Evolutionary conservation across 2,329 filamentous ascomycete genomes (phyloP), one percentile per base, ranked within the genome.

Genomic region (Fusarium circinatum): DNA sequence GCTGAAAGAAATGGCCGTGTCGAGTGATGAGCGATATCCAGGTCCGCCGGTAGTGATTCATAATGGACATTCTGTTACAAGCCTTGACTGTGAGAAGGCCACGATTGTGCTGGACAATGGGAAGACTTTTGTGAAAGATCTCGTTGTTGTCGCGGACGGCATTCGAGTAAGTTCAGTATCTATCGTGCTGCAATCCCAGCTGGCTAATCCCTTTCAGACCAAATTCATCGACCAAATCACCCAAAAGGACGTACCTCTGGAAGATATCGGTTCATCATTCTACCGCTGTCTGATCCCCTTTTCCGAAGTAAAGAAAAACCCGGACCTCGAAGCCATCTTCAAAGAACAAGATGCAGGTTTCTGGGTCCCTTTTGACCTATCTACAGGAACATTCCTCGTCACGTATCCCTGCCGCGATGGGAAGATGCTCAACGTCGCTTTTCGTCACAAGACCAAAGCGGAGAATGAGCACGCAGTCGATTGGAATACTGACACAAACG

Each of bases 201-300:
- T 15, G 4, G 9, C 17, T 44, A 24, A 48, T 38, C 7, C 20
- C 3, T 3, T 6, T 1, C 1, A 64, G 64, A 65, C 61, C 3
- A 48, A 28, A 18, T 18, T 66, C 18, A 24, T 66, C 26, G 7
- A 24, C 12, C 6, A 44, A 4, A 34, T 59, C 3, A 22, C 32
- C 0, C 26, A 44, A 4, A 12, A 44, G 0, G 10, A 28, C 3
- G 3, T 6, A 3, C 22, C 24, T 4, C 49, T 66, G 0, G 18
- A 66, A 34, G 49, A 59, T 0, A 20, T 45, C 8, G 39, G 55
- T 10, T 68, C 20, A 1, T 68, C 62, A 0, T 68, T 68, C 14
- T 68, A 68, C n/a, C 62, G 62, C 4, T 68, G 54, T 24, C n/a
- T 68, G 1, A 68, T 68, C 1, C 65, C 62, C 0, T 61, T 68